Evolutionary conservation across 2,329 filamentous ascomycete species (phyloP).

Genomic region (Neopestalotiopsis sp.): DNA sequence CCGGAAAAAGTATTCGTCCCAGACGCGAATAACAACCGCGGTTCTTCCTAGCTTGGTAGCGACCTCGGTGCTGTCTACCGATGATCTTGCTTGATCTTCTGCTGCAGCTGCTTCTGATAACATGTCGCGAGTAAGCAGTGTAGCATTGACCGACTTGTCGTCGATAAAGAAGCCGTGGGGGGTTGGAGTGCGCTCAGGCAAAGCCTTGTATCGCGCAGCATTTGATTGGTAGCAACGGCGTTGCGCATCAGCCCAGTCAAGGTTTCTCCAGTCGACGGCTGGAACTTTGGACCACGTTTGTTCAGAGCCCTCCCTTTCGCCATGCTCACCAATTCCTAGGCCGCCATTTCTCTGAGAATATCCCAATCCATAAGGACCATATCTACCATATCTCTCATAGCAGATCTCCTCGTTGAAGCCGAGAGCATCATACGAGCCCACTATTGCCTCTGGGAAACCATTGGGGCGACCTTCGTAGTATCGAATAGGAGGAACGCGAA

Average conservation of each 20-base stretch:
- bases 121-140: conserved; percentile 32
- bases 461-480: conserved; percentile 79
- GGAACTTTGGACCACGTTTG: conserved; percentile 74
- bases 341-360: conserved; percentile 82
- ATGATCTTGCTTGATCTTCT: conserved; percentile 13
- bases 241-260: conserved; percentile 83
- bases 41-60: conserved; percentile 60
- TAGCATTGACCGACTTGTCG: conserved; percentile 36
- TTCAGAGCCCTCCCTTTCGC: conserved; percentile 81
- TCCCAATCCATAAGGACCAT: conserved; percentile 88
- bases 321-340: conserved; percentile 82
- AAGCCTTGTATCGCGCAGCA: conserved; percentile 66
- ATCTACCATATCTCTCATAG: conserved; percentile 88
- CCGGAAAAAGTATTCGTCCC: conserved; percentile 80
- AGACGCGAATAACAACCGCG: conserved; percentile 81
- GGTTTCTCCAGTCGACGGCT: conserved; percentile 76
- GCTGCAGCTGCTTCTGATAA: conserved; percentile 24
- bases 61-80: conserved; percentile 23
- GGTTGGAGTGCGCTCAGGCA: conserved; percentile 44
- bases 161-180: conserved; percentile 59
- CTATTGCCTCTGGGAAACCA: conserved; percentile 83
- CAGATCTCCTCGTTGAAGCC: conserved; percentile 85
- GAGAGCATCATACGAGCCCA: conserved; percentile 86
- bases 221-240: conserved; percentile 76
- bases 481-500: conserved; percentile 72